Percentiles rank a stretch among this genome's conserved stretches.
These are phyloP conservation scores for Leccinum disarticulatum DNA, from an alignment of 768 basidiomycete species.

Conservation along the genomic window DNA sequence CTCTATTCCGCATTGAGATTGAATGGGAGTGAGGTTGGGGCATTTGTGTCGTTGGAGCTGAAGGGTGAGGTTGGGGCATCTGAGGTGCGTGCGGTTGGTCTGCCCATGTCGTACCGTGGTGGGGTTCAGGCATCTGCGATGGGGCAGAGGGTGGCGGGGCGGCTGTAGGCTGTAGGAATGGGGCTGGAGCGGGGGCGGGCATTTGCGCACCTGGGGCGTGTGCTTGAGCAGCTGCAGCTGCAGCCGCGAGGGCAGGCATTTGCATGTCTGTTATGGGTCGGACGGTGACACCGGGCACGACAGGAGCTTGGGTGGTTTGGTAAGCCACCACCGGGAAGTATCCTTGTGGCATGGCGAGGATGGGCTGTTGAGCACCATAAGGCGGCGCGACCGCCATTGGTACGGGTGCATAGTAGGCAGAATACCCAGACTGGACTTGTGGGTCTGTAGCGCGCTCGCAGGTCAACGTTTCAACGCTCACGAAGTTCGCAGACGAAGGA, in stretches of 20 bases:
- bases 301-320: slow-evolving; percentile 17
- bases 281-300: slow-evolving; percentile 4
- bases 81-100: neutral
- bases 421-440: slow-evolving; percentile 23
- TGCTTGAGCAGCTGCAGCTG: slow-evolving; percentile 3
- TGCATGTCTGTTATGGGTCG: slow-evolving; percentile 8
- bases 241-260: slow-evolving; percentile 16
- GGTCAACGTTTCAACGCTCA: slow-evolving; percentile 21
- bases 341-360: slow-evolving; percentile 27
- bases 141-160: neutral
- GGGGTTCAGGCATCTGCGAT: neutral
- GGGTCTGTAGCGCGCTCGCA: slow-evolving; percentile 19
- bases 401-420: slow-evolving; percentile 31
- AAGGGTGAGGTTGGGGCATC: neutral
- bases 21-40: neutral
- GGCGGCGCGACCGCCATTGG: slow-evolving; percentile 26
- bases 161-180: neutral
- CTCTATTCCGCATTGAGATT: neutral
- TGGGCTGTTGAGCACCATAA: slow-evolving; percentile 26
- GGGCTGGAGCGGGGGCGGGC: neutral
- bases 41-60: neutral
- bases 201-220: slow-evolving; percentile 8
- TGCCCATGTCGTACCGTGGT: neutral
- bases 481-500: neutral
- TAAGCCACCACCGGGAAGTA: slow-evolving; percentile 28